Base-by-base conservation (phyloP, 169 alveolate species). In the Plasmodium relictum region DNA sequence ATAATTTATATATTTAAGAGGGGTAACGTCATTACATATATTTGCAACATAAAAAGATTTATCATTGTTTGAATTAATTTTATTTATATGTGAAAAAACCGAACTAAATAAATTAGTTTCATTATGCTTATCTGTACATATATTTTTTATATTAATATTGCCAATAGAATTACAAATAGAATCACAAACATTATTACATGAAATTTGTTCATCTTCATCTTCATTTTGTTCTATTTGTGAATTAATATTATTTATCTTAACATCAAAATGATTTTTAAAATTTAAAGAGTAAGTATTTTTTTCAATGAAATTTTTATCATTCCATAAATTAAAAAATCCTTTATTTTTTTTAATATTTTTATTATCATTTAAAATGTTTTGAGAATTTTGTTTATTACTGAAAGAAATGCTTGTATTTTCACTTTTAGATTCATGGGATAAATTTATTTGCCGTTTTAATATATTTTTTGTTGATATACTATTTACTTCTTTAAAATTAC, bases 1-100 rank as follows among this genome's bases (percentile, higher is more conserved):
- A 61, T 83, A 83, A 48, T 56, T 83, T 44, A 83, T 68, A 61
- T 83, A 71, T 45, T 83, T 83, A 14, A 83, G 91, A 44, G 91
- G 91, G n/a, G 91, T 83, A 31, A 83, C 83, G 18, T 83, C 91
- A 42, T 68, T 83, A 68, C 91, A 83, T 83, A 83, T 83, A 68
- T 83, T 83, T 45, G 91, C 91, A 31, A 83, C 83, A 61, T 83
- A 83, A 83, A 83, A 83, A 37, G 91, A 83, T 62, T 83, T 83
- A 54, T 83, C 91, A 45, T 74, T 52, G 45, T 69, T 83, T 42
- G 85, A 37, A 54, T 83, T 83, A 56, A 83, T 83, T 83, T 83
- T 83, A 61, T 71, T 52, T 20, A 83, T 83, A 45, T 83, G 91
- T 71, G 91, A 83, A 10, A 68, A 58, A 48, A 83, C 85, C 22